phyloP scores from a whole-genome alignment of 305 asterid species.

The Nicotiana rustica region DNA sequence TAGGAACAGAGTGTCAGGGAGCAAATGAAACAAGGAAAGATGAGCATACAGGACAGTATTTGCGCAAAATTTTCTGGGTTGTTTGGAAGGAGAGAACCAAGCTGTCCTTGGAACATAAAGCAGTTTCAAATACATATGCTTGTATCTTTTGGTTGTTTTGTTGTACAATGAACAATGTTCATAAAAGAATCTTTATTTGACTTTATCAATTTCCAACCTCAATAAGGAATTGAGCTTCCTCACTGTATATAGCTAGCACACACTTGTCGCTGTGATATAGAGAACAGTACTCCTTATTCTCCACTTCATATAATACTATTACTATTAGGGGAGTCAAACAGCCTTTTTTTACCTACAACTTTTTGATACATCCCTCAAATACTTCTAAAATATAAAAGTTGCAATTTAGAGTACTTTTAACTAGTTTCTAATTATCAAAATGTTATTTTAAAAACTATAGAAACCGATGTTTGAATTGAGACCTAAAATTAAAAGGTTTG shows the following conservation, averaged over 20 bases:
- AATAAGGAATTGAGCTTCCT: not conserved
- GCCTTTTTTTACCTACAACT: not conserved
- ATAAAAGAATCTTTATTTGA: not conserved
- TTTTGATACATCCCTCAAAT: not conserved
- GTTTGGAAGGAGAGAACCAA: not conserved
- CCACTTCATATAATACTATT: not conserved
- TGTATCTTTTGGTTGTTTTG: not conserved
- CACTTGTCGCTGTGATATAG: not conserved
- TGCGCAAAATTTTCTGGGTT: not conserved
- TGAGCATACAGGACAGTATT: not conserved
- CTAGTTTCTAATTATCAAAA: not conserved
- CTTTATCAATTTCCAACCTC: not conserved
- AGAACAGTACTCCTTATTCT: not conserved
- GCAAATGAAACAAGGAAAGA: not conserved
- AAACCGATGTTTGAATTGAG: not conserved
- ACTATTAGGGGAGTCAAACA: not conserved
- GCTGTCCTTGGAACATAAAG: not conserved
- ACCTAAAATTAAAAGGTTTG: not conserved
- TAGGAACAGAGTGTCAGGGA: not conserved
- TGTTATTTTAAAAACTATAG: not conserved
- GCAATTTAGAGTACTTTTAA: not conserved
- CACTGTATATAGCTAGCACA: not conserved
- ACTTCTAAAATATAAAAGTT: not conserved
- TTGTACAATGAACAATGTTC: not conserved
- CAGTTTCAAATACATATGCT: slow-evolving; percentile 1